phyloP scores from a whole-genome alignment of 495 filamentous ascomycete genomes.

The Penicillium diatomitis region DNA sequence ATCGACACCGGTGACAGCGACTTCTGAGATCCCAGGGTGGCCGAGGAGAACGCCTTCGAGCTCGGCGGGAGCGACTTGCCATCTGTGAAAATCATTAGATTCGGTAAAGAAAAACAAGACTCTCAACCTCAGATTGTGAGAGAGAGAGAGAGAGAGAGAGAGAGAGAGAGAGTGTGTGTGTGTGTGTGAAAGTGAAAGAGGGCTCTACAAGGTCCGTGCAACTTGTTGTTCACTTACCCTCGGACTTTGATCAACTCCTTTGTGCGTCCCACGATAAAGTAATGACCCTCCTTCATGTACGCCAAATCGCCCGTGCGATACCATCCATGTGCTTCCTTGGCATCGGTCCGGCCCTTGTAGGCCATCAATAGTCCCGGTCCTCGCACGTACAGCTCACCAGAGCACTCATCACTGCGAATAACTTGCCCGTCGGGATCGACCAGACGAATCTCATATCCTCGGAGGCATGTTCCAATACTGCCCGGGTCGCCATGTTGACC shows the following conservation, averaged over 20 bases:
- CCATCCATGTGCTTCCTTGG: conserved; percentile 53
- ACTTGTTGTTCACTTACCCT: conserved; percentile 21
- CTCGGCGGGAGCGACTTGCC: conserved; percentile 82
- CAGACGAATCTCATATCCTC: conserved; percentile 53
- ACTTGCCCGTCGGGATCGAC: conserved; percentile 42
- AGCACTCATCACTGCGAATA: conserved; percentile 36
- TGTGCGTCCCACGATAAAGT: conserved; percentile 68
- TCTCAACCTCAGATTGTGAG: too few species aligned
- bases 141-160: too few species aligned
- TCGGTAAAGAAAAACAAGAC: not conserved
- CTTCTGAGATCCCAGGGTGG: conserved; percentile 60
- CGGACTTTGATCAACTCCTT: conserved; percentile 68
- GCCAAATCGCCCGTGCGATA: conserved; percentile 70
- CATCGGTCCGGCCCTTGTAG: conserved; percentile 34
- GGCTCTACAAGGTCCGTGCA: not conserved
- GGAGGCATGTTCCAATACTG: conserved; percentile 61
- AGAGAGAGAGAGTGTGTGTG: too few species aligned
- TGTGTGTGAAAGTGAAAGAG: too few species aligned
- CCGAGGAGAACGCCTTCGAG: conserved; percentile 69
- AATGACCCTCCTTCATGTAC: conserved; percentile 49
- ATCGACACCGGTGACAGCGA: conserved; percentile 67
- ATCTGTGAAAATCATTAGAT: conserved; percentile 14
- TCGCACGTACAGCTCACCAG: conserved; percentile 46
- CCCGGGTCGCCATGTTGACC: conserved; percentile 26
- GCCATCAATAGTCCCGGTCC: conserved; percentile 26